Conservation (phyloP, 129 eudicot species). For the Kitagawia praeruptora region DNA sequence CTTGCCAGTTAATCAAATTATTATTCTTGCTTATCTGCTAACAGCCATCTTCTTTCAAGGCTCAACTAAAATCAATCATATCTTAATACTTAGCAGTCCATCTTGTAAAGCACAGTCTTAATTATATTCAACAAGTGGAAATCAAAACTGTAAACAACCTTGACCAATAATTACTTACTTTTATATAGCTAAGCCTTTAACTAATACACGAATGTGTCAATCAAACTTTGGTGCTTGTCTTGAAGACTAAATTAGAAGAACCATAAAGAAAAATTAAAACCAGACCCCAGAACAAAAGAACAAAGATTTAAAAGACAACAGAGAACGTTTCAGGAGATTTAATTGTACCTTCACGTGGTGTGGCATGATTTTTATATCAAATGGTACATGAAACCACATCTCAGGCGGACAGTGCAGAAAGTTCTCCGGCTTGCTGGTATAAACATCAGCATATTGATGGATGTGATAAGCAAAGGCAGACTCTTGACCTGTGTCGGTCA, state of each 20-base stretch:
- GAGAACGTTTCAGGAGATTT: background rate
- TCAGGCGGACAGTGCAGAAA: constrained; percentile 84
- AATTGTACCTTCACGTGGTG: constrained; percentile 76
- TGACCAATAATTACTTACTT: background rate
- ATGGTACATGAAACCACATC: constrained; percentile 96
- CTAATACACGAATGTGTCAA: background rate
- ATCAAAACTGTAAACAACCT: background rate
- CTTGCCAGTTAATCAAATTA: background rate
- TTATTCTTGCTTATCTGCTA: background rate
- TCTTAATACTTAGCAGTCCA: background rate
- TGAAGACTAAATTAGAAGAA: background rate
- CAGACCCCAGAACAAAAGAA: background rate
- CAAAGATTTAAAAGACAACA: background rate
- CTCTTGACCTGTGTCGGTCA: constrained; percentile 93
- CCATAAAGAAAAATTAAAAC: background rate
- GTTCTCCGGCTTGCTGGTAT: constrained; percentile 96
- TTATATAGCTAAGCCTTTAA: background rate
- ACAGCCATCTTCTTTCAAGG: background rate
- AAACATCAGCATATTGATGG: constrained; percentile 93
- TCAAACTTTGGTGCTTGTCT: background rate
- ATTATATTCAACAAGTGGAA: background rate
- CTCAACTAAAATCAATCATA: background rate
- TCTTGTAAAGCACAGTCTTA: background rate
- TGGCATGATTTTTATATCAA: constrained; percentile 94
- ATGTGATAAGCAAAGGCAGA: constrained; percentile 92